Conservation (phyloP, 116 monocot species). For the Phalaenopsis hybrid region DNA sequence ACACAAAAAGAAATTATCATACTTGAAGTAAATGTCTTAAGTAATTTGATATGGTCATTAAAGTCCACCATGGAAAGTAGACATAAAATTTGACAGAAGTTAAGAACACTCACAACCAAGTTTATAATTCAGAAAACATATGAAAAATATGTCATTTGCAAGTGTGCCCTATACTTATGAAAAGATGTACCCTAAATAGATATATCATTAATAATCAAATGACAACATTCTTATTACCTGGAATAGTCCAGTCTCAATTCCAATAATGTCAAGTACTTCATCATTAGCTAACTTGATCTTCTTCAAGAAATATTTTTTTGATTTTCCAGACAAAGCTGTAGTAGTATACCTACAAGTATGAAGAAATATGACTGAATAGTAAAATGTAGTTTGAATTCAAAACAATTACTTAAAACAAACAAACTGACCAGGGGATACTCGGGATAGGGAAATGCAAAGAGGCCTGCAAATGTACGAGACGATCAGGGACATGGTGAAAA, state of each 20-base stretch:
- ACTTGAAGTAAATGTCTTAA: neutral
- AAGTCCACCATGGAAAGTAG: neutral
- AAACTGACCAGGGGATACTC: constrained; percentile 41
- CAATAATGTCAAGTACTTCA: constrained; percentile 32
- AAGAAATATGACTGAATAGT: neutral
- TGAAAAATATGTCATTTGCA: neutral
- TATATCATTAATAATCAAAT: constrained; percentile 2
- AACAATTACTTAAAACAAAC: neutral
- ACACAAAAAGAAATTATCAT: neutral
- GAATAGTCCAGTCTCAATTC: constrained; percentile 30
- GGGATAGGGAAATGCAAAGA: constrained; percentile 25
- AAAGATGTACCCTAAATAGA: neutral
- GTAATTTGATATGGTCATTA: neutral
- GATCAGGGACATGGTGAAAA: neutral
- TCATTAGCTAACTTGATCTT: constrained; percentile 26
- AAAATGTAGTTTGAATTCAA: neutral
- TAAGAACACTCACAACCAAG: neutral
- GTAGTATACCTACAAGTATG: constrained; percentile 36
- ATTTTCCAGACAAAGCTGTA: constrained; percentile 8
- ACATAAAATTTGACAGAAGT: neutral
- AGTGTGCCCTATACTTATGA: neutral
- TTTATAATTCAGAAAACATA: neutral
- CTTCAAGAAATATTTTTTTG: constrained; percentile 25
- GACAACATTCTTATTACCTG: constrained; percentile 22
- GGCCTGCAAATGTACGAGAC: constrained; percentile 28